Base-by-base conservation (phyloP, 345 rosid species). In the Brassica nigra region DNA sequence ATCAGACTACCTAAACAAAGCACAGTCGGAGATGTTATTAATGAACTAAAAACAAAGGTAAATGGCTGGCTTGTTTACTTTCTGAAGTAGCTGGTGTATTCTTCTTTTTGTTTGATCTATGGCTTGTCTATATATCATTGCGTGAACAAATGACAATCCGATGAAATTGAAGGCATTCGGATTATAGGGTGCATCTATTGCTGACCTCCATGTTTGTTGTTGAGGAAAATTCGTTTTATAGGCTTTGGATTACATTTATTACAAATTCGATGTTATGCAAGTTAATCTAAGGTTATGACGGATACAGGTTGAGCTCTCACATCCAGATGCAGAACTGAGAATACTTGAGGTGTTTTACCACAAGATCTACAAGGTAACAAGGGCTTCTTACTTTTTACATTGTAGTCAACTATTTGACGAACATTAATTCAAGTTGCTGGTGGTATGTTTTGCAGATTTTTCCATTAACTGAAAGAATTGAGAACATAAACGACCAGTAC, bases 1-100 rank as follows among this genome's bases (percentile, higher is more conserved):
- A 88, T 93, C 71, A 88, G 98, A 81, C 87, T 95, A 78, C 98
- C 99, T 71, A 95, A 90, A 79, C 97, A 90, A 86, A 91, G 95
- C 79, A 85, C 97, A 4, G 97, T 95, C 10, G 97, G 92, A 44
- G 99, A 93, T 84, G 95, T 95, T 77, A 88, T 95, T 55, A 89
- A 87, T 80, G 98, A 90, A 78, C 96, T 95, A 39, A 95, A 88
- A 81, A 85, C 95, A 58, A 93, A 89, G 95, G 99, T 62, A 15
- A 37, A 62, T 54, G 10, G 59, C 16, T 28, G 3, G 58, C 57
- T 74, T 75, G 67, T 75, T 73, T 68, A 30, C 71, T 66, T 68
- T 75, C 29, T 14, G 39, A 57, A 44, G 18, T 62, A 16, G 52
- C 55, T 42, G 64, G 44, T 68, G 16, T 61, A 12, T 16, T 61